Evolutionary conservation across 1,139 yeast species (phyloP), one percentile per base, ranked within the genome.

Genomic region (Taphrina confusa): DNA sequence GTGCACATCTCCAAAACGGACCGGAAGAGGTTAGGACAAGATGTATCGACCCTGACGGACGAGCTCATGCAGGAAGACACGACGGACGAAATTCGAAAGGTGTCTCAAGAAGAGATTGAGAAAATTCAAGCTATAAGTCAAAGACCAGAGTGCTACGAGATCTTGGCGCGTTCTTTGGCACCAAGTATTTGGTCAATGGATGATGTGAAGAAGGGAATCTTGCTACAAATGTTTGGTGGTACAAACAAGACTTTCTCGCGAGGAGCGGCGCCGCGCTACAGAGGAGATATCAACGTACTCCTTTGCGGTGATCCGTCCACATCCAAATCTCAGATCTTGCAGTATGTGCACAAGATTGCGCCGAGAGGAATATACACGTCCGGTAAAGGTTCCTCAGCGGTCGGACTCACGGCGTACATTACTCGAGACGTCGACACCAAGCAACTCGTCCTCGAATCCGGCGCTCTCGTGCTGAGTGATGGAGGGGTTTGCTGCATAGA

Each of bases 401-500:
- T 92, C 61, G 99, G 99, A 77, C 79, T 92, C 70, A 92, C 99
- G 0, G 98, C 99, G 0, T 92, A 92, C 71, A 85, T 92, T 61
- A 91, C 98, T 6, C 80, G 97, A 70, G 99, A 92, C 72, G 80
- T 87, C 46, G 98, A 92, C 68, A 89, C 97, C 1, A 87, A 83
- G 68, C 98, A 92, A 71, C 76, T 92, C 56, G 98, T 92, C 5
- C 78, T 92, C 62, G 99, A 92, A 72, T 83, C 92, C 71, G 99
- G 99, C 72, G 99, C 99, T 0, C 79, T 92, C 66, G 98, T 92
- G 11, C 78, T 92, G 58, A 89, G 97, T 5, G 99, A 92, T 74
- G 98, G 98, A 62, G 99, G 99, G 76, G 85, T 92, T 59, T 92
- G 98, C 76, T 94, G 98, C 75, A 92, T 92, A 72, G 99, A 92